Base-by-base conservation (phyloP, 129 eudicot genomes). In the Tagetes patula region DNA sequence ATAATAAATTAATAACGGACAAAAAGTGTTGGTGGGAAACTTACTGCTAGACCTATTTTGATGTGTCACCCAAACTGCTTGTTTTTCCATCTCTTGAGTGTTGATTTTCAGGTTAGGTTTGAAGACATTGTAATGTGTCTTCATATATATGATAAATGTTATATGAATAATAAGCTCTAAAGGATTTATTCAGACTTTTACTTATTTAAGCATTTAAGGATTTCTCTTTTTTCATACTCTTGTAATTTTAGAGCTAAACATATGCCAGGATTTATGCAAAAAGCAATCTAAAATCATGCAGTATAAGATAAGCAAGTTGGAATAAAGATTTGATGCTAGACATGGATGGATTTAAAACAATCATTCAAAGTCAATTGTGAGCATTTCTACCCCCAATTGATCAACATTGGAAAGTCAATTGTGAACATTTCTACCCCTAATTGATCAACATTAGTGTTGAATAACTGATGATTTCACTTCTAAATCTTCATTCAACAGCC, bases 61-160 rank as follows among this genome's bases (percentile, higher is more conserved):
- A 56, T 4, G 10, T 31, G 14, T 6, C 0, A 58, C 39, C 38
- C 39, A 58, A 8, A n/a, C 64, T 1, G 14, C 40, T 58, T 58
- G 64, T 58, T 54, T 58, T 58, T n/a, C 64, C 38, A 58, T 58
- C 38, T 32, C 39, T 32, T 31, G 64, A 31, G 14, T 58, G 64
- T 58, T 58, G 37, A 31, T 5, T 32, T 58, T 58, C 40, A 31
- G 14, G 64, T 58, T 58, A 32, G 13, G 34, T 20, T 27, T 0
- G 20, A 20, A 54, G 30, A 53, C 2, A 53, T 54, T 1, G 11
- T 20, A 27, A 60, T 6, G 43, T 36, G 30, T 11, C 13, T 36
- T 4, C 14, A 11, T 34, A 36, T 32, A 10, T 10, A 3, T 47
- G 52, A 60, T 11, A 4, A 9, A 60, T 8, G 10, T 10, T 0